Base-by-base conservation (phyloP, 352 stramenopile genomes). In the Globisporangium echinulatum region DNA sequence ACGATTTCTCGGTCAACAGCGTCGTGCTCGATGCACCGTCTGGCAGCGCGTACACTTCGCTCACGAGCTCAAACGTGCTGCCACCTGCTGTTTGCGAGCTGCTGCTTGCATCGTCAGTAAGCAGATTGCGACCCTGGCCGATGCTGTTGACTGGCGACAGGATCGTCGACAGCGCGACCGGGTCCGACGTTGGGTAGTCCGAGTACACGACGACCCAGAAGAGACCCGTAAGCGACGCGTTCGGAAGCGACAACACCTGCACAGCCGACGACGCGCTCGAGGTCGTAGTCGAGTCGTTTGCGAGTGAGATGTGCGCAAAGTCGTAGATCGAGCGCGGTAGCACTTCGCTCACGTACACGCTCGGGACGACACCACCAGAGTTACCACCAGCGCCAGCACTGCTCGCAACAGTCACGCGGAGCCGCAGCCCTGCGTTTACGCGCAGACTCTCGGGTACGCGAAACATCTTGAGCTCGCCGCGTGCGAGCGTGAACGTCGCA, bases 161-260 rank as follows among this genome's bases (percentile, higher is more conserved):
- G 33, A 49, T 33, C 13, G 40, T 33, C 25, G 68, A 63, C 10
- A 66, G 56, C 1, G 54, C 67, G 6, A 62, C 61, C 7, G 63
- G 43, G 40, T 49, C 62, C 5, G 58, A 70, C 3, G 69, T 61
- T 37, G 72, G 72, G 47, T 85, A 82, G 11, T 87, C 68, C 7
- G 81, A 74, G 68, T 88, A 85, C 43, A 93, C 74, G 59, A 88
- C 74, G 25, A 90, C 78, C 78, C 78, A 91, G 61, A 86, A 90
- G 36, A 80, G 68, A 0, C 79, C 84, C 4, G 82, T 73, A 52
- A 87, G 73, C 13, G 82, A 88, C 0, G 67, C 68, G 11, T 70
- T 79, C 4, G 71, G 59, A 37, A 92, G 59, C 46, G 78, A 63
- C 2, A 92, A 68, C 5, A 71, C 67, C 66, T 88, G 71, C 14